Evolutionary conservation across 2,329 filamentous ascomycete genomes (phyloP).

Genomic region (Periglandula ipomoeae): DNA sequence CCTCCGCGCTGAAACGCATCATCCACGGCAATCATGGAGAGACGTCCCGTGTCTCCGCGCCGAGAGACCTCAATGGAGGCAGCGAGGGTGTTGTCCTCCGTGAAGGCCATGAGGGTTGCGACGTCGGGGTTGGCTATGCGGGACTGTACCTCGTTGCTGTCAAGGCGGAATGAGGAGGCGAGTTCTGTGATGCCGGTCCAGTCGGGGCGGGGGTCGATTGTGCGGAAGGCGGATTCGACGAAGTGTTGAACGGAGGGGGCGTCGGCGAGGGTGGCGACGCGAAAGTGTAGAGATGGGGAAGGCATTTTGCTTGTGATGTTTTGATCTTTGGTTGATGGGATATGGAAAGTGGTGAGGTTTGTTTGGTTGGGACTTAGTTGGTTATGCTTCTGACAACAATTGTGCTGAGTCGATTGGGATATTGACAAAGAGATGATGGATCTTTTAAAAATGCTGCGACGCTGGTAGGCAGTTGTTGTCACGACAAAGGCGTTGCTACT

Average conservation of each 20-base stretch:
- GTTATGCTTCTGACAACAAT: too few relatives aligned
- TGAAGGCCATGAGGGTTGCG: constrained; percentile 3
- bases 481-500: too few relatives aligned
- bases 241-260: constrained; percentile 1
- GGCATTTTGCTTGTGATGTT: too few relatives aligned
- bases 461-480: too few relatives aligned
- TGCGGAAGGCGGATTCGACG: constrained; percentile 3
- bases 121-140: constrained; percentile 7
- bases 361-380: too few relatives aligned
- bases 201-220: neutral
- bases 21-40: constrained; percentile 27
- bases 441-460: too few relatives aligned
- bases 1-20: constrained; percentile 20
- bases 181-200: constrained; percentile 3
- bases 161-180: neutral
- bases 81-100: neutral
- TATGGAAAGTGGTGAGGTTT: too few relatives aligned
- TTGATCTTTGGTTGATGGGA: too few relatives aligned
- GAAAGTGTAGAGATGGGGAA: neutral
- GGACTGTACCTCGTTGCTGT: constrained; percentile 8
- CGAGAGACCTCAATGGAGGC: constrained; percentile 18
- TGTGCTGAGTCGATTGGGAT: too few relatives aligned
- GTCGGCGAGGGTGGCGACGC: neutral
- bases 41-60: constrained; percentile 17
- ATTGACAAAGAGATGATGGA: too few relatives aligned